These are phyloP conservation scores for Chaetomium fimeti DNA, from an alignment of 495 filamentous ascomycete species.

Conservation along the genomic window DNA sequence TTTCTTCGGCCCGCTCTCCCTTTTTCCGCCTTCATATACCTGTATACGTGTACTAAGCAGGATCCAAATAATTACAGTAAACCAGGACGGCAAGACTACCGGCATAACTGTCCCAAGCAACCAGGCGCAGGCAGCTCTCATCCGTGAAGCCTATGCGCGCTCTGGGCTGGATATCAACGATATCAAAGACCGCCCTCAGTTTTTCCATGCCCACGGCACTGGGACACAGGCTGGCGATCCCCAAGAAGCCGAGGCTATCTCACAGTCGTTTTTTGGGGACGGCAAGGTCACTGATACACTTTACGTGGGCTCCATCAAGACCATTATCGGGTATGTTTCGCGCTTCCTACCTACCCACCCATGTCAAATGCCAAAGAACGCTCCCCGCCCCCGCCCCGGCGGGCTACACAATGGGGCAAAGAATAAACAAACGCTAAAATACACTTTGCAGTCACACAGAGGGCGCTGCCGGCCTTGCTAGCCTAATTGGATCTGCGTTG, in stretches of 20 bases:
- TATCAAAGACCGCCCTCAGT: slow-evolving; percentile 35
- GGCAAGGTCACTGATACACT: slow-evolving; percentile 33
- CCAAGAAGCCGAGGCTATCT: slow-evolving; percentile 4
- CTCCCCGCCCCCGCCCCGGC: too few species aligned
- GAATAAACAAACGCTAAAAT: too few species aligned
- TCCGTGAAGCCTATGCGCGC: slow-evolving; percentile 46
- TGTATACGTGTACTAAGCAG: too few species aligned
- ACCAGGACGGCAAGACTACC: slow-evolving; percentile 53
- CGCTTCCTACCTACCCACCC: background rate
- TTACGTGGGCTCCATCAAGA: slow-evolving; percentile 56
- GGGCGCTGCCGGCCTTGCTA: slow-evolving; percentile 51
- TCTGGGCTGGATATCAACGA: slow-evolving; percentile 29
- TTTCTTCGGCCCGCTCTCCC: too few species aligned
- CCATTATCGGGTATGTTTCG: slow-evolving; percentile 34
- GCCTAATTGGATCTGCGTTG: slow-evolving; percentile 51
- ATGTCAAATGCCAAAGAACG: too few species aligned
- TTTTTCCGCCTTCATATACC: too few species aligned
- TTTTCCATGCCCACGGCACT: slow-evolving; percentile 47
- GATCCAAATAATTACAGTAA: slow-evolving; percentile 31
- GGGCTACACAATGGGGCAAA: slow-evolving; percentile 42
- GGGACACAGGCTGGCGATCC: slow-evolving; percentile 34
- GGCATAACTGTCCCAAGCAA: slow-evolving; percentile 54
- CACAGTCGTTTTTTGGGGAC: background rate
- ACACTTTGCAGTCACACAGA: slow-evolving; percentile 49
- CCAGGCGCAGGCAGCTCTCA: slow-evolving; percentile 51